These are phyloP conservation scores for Helotiales sp. DNA, from an alignment of 2,329 filamentous ascomycete genomes.

Conservation along the genomic window DNA sequence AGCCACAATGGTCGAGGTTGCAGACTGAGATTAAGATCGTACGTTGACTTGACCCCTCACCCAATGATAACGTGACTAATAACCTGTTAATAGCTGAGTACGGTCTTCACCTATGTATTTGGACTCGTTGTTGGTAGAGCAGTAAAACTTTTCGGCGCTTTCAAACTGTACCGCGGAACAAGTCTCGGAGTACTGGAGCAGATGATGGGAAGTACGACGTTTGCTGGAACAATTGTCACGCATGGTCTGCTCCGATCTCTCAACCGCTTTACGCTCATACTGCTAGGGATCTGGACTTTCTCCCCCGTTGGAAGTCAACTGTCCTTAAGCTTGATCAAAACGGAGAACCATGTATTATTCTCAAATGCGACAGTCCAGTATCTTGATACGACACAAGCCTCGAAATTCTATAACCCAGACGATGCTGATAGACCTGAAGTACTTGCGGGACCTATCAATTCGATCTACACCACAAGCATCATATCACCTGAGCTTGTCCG, in stretches of 20 bases:
- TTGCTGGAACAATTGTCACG: constrained; percentile 9
- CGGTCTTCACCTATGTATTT: constrained; percentile 16
- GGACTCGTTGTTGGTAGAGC: constrained; percentile 15
- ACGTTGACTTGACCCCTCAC: neutral
- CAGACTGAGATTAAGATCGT: neutral
- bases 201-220: constrained; percentile 17
- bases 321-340: neutral
- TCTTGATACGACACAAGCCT: neutral
- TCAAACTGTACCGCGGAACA: constrained; percentile 13
- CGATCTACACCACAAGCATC: neutral
- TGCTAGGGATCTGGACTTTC: constrained; percentile 18
- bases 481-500: neutral
- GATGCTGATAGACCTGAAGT: neutral
- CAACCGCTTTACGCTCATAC: constrained; percentile 8
- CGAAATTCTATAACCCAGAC: neutral
- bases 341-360: neutral
- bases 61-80: neutral
- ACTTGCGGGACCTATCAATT: neutral
- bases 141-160: constrained; percentile 8
- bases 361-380: neutral
- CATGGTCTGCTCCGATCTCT: constrained; percentile 11
- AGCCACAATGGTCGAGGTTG: neutral
- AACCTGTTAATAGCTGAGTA: neutral
- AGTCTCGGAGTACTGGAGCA: constrained; percentile 16
- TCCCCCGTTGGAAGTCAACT: constrained; percentile 21